phyloP scores from a whole-genome alignment of 495 filamentous ascomycete species.

The Lophiotrema nucula region DNA sequence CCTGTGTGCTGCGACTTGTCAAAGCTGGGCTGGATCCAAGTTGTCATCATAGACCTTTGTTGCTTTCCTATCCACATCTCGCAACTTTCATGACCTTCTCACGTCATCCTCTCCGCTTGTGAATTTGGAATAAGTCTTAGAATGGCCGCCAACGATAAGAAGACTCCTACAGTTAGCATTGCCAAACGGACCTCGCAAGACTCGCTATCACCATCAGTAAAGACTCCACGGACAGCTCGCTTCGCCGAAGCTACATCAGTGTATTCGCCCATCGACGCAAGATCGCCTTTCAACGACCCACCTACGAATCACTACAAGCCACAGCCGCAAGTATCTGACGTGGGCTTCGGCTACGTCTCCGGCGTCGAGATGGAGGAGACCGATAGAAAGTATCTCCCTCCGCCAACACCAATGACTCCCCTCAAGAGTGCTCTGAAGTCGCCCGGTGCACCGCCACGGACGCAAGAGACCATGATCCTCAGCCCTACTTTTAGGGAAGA shows the following conservation, averaged over 20 bases:
- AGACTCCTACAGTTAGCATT: constrained; percentile 34
- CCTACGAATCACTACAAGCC: constrained; percentile 57
- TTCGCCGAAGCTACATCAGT: constrained; percentile 90
- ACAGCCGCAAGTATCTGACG: constrained; percentile 71
- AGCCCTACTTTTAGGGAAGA: constrained; percentile 90
- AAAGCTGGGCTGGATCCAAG: constrained; percentile 36
- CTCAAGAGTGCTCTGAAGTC: constrained; percentile 83
- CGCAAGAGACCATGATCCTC: constrained; percentile 51
- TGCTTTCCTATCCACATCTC: not conserved
- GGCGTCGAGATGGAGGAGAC: constrained; percentile 50
- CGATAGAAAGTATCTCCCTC: constrained; percentile 43
- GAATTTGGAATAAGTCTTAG: constrained; percentile 21
- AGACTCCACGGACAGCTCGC: constrained; percentile 75
- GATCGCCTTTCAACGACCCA: constrained; percentile 68
- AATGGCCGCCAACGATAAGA: constrained; percentile 41
- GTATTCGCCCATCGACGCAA: constrained; percentile 71
- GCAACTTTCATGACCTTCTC: constrained; percentile 24
- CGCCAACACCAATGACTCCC: constrained; percentile 57
- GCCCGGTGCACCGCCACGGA: constrained; percentile 72
- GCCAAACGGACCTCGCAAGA: constrained; percentile 37
- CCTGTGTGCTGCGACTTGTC: constrained; percentile 27
- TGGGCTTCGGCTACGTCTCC: constrained; percentile 86
- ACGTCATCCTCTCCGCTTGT: constrained; percentile 21
- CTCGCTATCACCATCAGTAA: constrained; percentile 55
- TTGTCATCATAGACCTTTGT: constrained; percentile 25